Evolutionary conservation across 495 filamentous ascomycete genomes (phyloP).

Genomic region (Clohesyomyces aquaticus): DNA sequence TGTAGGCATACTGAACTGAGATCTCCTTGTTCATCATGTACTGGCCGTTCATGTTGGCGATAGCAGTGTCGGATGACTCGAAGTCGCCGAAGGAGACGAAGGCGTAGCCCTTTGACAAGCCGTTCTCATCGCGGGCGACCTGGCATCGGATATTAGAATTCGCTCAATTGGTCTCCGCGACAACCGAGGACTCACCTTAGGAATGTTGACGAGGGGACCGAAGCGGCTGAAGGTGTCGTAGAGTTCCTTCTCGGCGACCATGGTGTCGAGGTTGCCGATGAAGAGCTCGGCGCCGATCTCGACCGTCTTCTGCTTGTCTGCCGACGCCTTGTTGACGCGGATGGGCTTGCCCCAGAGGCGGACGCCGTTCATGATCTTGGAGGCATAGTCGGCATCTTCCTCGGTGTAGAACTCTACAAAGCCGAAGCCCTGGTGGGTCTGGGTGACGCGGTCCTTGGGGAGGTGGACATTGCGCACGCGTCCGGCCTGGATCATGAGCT

Average conservation of each 20-base stretch:
- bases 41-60: constrained; percentile 92
- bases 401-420: constrained; percentile 98
- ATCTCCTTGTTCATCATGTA: constrained; percentile 96
- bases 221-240: constrained; percentile 97
- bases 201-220: constrained; percentile 69
- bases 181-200: neutral
- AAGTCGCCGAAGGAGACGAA: constrained; percentile 95
- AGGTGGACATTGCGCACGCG: constrained; percentile 97
- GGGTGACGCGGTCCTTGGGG: constrained; percentile 95
- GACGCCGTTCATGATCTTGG: constrained; percentile 94
- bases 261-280: constrained; percentile 91
- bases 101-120: constrained; percentile 92
- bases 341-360: constrained; percentile 93
- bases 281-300: constrained; percentile 98
- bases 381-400: constrained; percentile 95
- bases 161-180: neutral
- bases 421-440: constrained; percentile 95
- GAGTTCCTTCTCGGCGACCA: constrained; percentile 95
- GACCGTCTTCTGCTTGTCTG: constrained; percentile 94
- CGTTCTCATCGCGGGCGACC: constrained; percentile 89
- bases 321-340: constrained; percentile 93
- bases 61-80: constrained; percentile 90
- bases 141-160: constrained; percentile 52
- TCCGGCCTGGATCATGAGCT: constrained; percentile 96
- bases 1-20: constrained; percentile 97